A percentile compares a stretch with the other conserved stretches of the same genome.
These are phyloP conservation scores for Oryza nivara DNA, from an alignment of 176 grass and related monocot genomes.

Conservation along the genomic window DNA sequence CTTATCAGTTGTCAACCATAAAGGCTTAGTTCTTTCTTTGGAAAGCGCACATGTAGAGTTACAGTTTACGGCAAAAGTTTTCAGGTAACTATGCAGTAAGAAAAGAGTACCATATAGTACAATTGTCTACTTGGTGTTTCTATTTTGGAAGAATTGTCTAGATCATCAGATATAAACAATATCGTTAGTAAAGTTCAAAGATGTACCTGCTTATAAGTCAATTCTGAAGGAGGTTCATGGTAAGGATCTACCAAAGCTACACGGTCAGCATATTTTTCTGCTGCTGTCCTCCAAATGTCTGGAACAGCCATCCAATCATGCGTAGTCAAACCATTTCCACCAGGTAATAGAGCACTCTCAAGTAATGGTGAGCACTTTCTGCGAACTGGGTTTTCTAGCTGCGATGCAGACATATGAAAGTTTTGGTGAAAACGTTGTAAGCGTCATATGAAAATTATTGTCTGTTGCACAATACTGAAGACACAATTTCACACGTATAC, in stretches of 20 bases:
- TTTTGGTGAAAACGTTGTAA: neutral
- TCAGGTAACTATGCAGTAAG: neutral
- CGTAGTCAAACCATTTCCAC: constrained; percentile 33
- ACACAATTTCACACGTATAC: neutral
- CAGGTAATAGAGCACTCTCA: constrained; percentile 50
- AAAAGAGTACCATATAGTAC: neutral
- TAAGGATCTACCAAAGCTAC: constrained; percentile 82
- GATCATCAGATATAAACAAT: neutral
- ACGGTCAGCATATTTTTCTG: constrained; percentile 70
- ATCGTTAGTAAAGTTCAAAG: neutral
- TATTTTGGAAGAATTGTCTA: neutral
- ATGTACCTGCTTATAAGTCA: constrained; percentile 83
- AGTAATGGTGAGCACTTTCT: constrained; percentile 57
- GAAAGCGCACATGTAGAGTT: neutral
- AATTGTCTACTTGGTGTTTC: neutral
- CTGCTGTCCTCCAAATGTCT: constrained; percentile 88
- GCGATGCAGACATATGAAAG: neutral
- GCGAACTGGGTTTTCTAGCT: constrained; percentile 26
- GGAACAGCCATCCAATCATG: constrained; percentile 84
- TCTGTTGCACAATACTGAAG: neutral
- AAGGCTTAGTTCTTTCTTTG: constrained; percentile 9
- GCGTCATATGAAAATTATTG: neutral
- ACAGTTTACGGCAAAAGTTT: neutral
- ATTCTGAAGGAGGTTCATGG: constrained; percentile 66
- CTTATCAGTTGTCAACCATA: neutral